These are phyloP conservation scores for Candolleomyces efflorescens DNA, from an alignment of 768 basidiomycete genomes.

Conservation along the genomic window DNA sequence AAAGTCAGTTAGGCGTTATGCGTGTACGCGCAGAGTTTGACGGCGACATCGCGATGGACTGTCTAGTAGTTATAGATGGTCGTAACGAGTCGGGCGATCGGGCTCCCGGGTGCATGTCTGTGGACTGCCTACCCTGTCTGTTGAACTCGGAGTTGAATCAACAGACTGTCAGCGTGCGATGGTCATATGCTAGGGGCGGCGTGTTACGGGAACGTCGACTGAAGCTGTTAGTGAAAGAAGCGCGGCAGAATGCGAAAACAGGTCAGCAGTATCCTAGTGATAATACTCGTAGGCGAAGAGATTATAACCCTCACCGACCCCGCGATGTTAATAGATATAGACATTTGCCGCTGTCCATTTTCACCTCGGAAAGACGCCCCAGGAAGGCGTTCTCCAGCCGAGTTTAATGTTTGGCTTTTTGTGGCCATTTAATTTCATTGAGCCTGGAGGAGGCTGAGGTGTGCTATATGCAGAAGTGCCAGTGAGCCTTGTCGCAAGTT, in stretches of 20 bases:
- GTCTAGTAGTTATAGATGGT: too few species aligned
- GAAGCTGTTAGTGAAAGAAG: not conserved
- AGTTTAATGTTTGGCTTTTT: not conserved
- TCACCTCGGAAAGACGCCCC: conserved; percentile 4
- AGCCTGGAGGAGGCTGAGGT: too few species aligned
- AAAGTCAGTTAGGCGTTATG: not conserved
- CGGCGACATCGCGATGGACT: not conserved
- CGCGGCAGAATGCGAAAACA: not conserved
- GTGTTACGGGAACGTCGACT: too few species aligned
- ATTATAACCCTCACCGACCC: not conserved
- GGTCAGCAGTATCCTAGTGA: not conserved
- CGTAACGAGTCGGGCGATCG: not conserved
- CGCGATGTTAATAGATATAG: conserved; percentile 2
- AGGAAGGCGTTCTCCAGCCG: not conserved
- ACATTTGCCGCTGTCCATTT: conserved; percentile 2
- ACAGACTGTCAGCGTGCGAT: too few species aligned
- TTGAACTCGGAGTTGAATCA: too few species aligned
- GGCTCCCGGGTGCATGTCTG: too few species aligned
- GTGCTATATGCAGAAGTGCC: too few species aligned
- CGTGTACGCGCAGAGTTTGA: too few species aligned
- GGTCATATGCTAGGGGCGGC: too few species aligned
- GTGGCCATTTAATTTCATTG: too few species aligned
- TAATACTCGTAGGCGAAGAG: not conserved
- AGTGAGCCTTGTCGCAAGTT: too few species aligned
- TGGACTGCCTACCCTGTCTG: too few species aligned